These are phyloP conservation scores for Penicillium lividum DNA, from an alignment of 495 filamentous ascomycete species.

Conservation along the genomic window DNA sequence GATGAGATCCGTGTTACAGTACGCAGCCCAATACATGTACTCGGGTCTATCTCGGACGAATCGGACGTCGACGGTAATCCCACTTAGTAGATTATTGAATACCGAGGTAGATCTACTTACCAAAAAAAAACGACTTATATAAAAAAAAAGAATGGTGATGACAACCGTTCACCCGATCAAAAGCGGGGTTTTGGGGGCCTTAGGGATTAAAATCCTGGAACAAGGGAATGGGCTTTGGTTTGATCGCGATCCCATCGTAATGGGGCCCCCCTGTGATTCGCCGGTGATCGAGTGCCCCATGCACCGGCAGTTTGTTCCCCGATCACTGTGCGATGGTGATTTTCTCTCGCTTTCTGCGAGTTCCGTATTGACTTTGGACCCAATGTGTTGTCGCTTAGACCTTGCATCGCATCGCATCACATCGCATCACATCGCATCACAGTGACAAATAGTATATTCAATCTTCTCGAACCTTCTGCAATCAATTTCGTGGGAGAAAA, in stretches of 20 bases:
- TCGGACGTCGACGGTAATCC: not conserved
- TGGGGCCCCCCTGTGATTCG: not conserved
- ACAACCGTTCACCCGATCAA: not conserved
- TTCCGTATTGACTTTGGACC: not conserved
- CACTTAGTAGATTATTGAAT: not conserved
- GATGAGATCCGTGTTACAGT: no score
- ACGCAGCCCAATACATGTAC: not conserved
- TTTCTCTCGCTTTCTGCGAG: not conserved
- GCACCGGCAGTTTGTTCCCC: not conserved
- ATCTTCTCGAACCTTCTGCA: not conserved
- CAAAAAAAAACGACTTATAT: not conserved
- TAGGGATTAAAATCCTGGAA: no score
- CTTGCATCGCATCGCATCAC: not conserved
- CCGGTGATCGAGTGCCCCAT: constrained; percentile 1
- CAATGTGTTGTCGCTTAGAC: not conserved
- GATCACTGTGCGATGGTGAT: not conserved
- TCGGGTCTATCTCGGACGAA: constrained; percentile 8
- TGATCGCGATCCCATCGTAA: not conserved
- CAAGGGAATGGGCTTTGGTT: constrained; percentile 3
- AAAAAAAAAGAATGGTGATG: not conserved
- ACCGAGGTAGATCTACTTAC: not conserved
- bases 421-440: no score
- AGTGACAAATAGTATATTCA: not conserved
- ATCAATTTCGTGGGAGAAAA: not conserved
- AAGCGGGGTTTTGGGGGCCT: constrained; percentile 2